A percentile compares a stretch with the other conserved stretches of the same genome.
phyloP scores from a whole-genome alignment of 805 yeast genomes.

The Cyberlindnera mississippiensis region DNA sequence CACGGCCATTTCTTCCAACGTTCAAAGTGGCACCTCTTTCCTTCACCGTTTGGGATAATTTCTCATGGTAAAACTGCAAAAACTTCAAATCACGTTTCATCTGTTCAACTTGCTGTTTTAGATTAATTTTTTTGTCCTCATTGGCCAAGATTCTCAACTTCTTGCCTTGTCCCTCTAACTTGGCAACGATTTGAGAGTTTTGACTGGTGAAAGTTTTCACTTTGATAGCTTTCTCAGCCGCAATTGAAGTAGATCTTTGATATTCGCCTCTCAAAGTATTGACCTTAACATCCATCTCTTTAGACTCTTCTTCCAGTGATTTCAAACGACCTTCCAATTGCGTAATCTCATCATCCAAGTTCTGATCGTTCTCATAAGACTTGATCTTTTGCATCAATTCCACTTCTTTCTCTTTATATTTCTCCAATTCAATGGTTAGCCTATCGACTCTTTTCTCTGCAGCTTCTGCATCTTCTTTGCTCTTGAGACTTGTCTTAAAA shows the following conservation, averaged over 20 bases:
- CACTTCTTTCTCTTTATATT: conserved; percentile 10
- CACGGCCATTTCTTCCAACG: conserved; percentile 28
- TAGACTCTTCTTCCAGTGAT: conserved; percentile 7
- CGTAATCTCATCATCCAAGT: conserved; percentile 30
- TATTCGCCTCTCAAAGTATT: conserved; percentile 35
- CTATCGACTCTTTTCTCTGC: conserved; percentile 22
- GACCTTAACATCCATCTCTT: conserved; percentile 1
- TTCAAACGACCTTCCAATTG: conserved; percentile 14
- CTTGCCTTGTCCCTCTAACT: conserved; percentile 34
- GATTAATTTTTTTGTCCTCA: conserved; percentile 8
- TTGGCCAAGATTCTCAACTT: conserved; percentile 23
- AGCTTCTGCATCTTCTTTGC: conserved; percentile 18
- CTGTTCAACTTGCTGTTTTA: conserved; percentile 4
- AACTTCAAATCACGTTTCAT: conserved; percentile 17
- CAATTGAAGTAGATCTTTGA: conserved; percentile 42
- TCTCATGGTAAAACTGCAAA: conserved; percentile 17
- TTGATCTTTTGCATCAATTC: conserved; percentile 12
- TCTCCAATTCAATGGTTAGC: conserved; percentile 20
- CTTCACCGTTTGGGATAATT: conserved; percentile 18
- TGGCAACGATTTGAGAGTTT: conserved; percentile 27
- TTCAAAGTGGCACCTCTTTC: conserved; percentile 20
- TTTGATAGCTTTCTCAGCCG: conserved; percentile 35
- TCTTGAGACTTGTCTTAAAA: conserved; percentile 31
- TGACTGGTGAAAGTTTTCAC: conserved; percentile 4
- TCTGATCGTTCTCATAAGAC: conserved; percentile 29